A percentile compares a stretch with the other conserved stretches of the same genome.
phyloP scores from a whole-genome alignment of 192 early-diverging fungal genomes.

The Linderina pennispora region DNA sequence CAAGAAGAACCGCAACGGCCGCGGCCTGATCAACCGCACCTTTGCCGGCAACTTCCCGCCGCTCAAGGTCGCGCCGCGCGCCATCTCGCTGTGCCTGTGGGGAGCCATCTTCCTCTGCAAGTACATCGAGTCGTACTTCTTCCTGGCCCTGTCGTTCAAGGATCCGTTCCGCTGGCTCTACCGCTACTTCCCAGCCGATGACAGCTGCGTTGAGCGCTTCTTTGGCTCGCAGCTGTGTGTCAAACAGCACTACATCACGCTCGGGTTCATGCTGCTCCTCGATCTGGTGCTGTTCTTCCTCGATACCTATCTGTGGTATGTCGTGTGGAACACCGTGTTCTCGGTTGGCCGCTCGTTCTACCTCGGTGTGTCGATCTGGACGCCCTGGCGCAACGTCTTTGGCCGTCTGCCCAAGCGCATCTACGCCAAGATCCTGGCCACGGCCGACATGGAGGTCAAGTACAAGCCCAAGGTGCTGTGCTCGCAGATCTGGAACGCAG shows the following conservation, averaged over 20 bases:
- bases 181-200: constrained; percentile 46
- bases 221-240: constrained; percentile 53
- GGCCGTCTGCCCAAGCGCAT: constrained; percentile 73
- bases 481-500: constrained; percentile 81
- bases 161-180: constrained; percentile 60
- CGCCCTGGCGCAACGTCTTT: constrained; percentile 77
- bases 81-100: constrained; percentile 69
- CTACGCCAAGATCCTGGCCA: constrained; percentile 67
- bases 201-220: constrained; percentile 56
- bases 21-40: constrained; percentile 51
- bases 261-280: constrained; percentile 68
- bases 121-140: constrained; percentile 77
- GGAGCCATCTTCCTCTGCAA: constrained; percentile 66
- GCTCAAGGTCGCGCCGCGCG: constrained; percentile 57
- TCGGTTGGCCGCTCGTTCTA: constrained; percentile 71
- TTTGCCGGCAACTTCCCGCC: constrained; percentile 74
- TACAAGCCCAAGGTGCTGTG: constrained; percentile 74
- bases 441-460: constrained; percentile 66
- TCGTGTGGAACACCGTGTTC: constrained; percentile 78
- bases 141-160: constrained; percentile 74
- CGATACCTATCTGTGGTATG: constrained; percentile 86
- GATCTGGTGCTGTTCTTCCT: constrained; percentile 73
- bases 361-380: constrained; percentile 75
- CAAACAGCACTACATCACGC: constrained; percentile 61
- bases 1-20: constrained; percentile 49